Evolutionary conservation across 495 filamentous ascomycete genomes (phyloP), one percentile per base, ranked within the genome.

Genomic region (Xylaria longipes): DNA sequence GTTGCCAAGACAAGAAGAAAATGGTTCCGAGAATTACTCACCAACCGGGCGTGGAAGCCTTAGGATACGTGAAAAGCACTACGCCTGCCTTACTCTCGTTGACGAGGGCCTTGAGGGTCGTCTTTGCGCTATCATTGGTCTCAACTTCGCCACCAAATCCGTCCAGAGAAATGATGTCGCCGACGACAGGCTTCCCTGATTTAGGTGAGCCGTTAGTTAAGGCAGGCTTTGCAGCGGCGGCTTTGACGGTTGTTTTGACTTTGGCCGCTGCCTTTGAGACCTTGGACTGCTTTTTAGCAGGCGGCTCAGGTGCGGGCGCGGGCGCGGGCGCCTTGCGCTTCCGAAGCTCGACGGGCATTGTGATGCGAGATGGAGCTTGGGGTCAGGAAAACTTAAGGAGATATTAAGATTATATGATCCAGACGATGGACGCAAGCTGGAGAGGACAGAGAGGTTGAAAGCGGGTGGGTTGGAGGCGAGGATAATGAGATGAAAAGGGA

Each of bases 51-150:
- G 96, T 99, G 14, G 92, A 95, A 70, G 96, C 96, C 84, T 92
- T 97, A 39, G 96, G 96, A 78, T 98, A 99, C 43, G 94, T 97
- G 80, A 99, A 98, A 39, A 99, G 80, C 20, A 97, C 92, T 29
- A 98, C 92, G 27, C 96, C 95, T 62, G 86, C 85, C 82, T 94
- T 91, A 84, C 94, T 95, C 73, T 90, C 87, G 52, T 93, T 91
- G 20, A 98, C 89, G 31, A 99, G 87, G 66, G 85, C 84, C 81
- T 91, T 88, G 64, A 99, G 84, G 1, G 88, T 94, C 15, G 91
- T 93, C 79, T 90, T 93, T 46, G 80, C 80, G 72, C 94, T 94
- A 74, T 97, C 92, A 74, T 98, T 88, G 65, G 90, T 95, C 82
- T 94, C 89, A 70, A 99, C 79, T 76, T 95, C 91, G 69, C 94